Conservation (phyloP, 2,329 filamentous ascomycete species). For the Fusarium pseudocircinatum region DNA sequence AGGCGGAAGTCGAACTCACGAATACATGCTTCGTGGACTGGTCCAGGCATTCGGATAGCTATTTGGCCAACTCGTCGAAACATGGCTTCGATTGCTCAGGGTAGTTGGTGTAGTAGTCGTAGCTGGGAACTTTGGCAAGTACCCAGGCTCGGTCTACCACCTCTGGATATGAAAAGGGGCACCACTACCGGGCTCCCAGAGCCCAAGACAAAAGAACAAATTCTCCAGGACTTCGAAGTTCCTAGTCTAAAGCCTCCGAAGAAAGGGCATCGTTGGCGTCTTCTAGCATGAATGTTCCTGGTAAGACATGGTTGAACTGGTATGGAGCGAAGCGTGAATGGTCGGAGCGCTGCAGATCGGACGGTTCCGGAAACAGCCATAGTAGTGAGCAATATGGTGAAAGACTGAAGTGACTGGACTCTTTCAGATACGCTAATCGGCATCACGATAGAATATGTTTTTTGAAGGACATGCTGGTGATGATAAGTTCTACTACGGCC, state of each 20-base stretch:
- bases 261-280: neutral
- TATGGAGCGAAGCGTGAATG: neutral
- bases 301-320: too few species aligned
- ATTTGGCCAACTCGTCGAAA: accelerated
- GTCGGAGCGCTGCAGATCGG: accelerated
- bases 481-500: neutral
- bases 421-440: neutral
- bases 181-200: neutral
- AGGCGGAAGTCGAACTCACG: neutral
- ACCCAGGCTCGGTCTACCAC: neutral
- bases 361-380: neutral
- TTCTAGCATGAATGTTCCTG: neutral
- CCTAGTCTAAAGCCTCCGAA: too few species aligned
- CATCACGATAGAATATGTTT: too few species aligned
- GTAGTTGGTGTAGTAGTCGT: neutral
- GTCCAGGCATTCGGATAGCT: neutral
- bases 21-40: neutral
- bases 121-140: neutral
- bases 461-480: too few species aligned
- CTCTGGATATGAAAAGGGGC: neutral
- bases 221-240: neutral
- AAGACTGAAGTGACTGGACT: neutral
- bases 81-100: accelerated
- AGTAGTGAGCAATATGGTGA: neutral
- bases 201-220: neutral